Conservation (phyloP, 2,329 filamentous ascomycete species). For the Phaeosphaeriaceae sp. region DNA sequence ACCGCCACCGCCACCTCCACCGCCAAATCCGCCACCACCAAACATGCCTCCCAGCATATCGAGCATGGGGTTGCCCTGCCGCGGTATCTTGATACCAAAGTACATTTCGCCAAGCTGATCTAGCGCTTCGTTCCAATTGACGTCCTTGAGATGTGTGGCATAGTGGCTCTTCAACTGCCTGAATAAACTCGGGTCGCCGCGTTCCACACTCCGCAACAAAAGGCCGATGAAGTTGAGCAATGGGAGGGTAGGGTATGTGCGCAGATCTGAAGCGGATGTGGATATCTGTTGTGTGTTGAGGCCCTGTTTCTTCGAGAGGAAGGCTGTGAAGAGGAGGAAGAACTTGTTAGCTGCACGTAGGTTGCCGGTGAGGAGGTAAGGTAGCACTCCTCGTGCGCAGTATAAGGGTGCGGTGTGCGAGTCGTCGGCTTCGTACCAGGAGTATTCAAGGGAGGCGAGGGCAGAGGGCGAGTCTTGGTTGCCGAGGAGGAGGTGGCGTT, state of each 20-base stretch:
- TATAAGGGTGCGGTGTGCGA: constrained; percentile 87
- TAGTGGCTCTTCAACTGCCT: constrained; percentile 84
- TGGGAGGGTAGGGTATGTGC: constrained; percentile 89
- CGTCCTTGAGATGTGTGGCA: constrained; percentile 75
- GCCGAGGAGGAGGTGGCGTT: constrained; percentile 85
- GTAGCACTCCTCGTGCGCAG: constrained; percentile 83
- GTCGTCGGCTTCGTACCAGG: constrained; percentile 91
- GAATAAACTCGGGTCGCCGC: constrained; percentile 78
- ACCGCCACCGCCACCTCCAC: constrained; percentile 51
- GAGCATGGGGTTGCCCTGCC: constrained; percentile 89
- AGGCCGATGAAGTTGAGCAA: constrained; percentile 92
- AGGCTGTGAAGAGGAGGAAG: constrained; percentile 75
- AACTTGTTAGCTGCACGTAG: constrained; percentile 85
- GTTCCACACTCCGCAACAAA: constrained; percentile 81
- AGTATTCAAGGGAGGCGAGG: constrained; percentile 83
- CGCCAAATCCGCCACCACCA: constrained; percentile 74
- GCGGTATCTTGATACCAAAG: constrained; percentile 87
- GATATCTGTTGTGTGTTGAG: constrained; percentile 84
- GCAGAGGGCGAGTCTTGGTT: constrained; percentile 86
- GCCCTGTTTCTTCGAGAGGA: constrained; percentile 65
- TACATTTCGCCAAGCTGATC: constrained; percentile 95
- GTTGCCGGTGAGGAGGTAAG: constrained; percentile 90
- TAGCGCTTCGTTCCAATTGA: constrained; percentile 78
- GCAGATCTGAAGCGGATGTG: constrained; percentile 72
- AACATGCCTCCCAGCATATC: constrained; percentile 99